Conservation (phyloP, 108 stramenopile genomes). For the Cyclotella baltica region DNA sequence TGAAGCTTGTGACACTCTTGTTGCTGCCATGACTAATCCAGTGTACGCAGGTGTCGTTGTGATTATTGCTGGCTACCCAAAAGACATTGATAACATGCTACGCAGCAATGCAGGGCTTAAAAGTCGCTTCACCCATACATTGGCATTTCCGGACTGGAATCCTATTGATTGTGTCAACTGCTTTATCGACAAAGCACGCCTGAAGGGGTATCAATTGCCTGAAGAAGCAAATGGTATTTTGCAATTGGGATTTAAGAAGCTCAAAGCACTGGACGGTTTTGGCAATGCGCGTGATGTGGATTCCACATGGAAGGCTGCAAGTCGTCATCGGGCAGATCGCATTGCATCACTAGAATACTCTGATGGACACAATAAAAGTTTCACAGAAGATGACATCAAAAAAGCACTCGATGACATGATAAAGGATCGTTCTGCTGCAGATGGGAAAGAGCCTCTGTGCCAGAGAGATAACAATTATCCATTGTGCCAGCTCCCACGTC, state of each 20-base stretch:
- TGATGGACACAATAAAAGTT: neutral
- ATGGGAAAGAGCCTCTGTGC: neutral
- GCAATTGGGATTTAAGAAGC: conserved; percentile 16
- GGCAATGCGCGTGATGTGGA: conserved; percentile 40
- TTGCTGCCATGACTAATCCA: conserved; percentile 57
- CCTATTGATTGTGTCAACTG: conserved; percentile 43
- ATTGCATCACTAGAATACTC: neutral
- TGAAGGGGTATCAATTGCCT: conserved; percentile 7
- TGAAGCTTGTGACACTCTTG: conserved; percentile 60
- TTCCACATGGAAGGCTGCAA: conserved; percentile 17
- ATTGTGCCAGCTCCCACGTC: neutral
- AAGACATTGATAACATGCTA: conserved; percentile 61
- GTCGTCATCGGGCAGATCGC: conserved; percentile 21
- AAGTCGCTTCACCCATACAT: conserved; percentile 49
- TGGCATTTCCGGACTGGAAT: conserved; percentile 55
- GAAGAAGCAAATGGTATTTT: neutral
- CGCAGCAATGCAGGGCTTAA: conserved; percentile 58
- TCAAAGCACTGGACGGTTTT: conserved; percentile 26
- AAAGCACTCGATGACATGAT: conserved; percentile 19
- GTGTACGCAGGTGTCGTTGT: conserved; percentile 49
- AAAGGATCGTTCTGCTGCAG: neutral
- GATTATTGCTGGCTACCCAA: conserved; percentile 62
- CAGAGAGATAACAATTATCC: neutral
- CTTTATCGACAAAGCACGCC: conserved; percentile 20
- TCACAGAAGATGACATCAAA: conserved; percentile 11